Conservation (phyloP, 2,329 filamentous ascomycete genomes). For the Raffaelea arxii region DNA sequence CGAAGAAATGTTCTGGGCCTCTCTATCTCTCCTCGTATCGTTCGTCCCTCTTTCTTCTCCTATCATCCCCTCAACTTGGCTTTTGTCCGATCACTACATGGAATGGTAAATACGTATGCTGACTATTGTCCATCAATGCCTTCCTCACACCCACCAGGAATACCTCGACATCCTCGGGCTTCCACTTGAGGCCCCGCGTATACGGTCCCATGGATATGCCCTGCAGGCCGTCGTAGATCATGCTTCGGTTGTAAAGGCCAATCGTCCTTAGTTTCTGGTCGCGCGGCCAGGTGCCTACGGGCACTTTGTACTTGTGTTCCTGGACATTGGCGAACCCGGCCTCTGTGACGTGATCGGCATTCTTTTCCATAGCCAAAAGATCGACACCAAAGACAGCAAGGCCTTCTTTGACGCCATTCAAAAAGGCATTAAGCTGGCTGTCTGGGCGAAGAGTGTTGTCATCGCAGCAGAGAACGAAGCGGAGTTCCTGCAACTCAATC, state of each 20-base stretch:
- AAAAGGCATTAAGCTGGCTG: conserved; percentile 17
- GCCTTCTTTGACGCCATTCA: conserved; percentile 4
- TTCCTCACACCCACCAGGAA: conserved; percentile 13
- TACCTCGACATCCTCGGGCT: conserved; percentile 15
- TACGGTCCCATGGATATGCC: conserved; percentile 17
- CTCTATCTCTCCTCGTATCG: no score
- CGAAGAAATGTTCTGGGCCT: no score
- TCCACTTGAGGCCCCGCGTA: conserved; percentile 16
- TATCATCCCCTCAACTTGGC: no score
- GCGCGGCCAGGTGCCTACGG: conserved; percentile 23
- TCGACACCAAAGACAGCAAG: conserved; percentile 17
- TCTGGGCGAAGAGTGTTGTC: conserved; percentile 21
- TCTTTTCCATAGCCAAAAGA: conserved; percentile 14
- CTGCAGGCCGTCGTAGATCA: conserved; percentile 16
- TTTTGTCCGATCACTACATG: background rate
- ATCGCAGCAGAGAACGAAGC: conserved; percentile 13
- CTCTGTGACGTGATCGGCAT: conserved; percentile 19
- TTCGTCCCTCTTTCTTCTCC: no score
- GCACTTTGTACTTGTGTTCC: conserved; percentile 20
- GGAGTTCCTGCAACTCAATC: conserved; percentile 27
- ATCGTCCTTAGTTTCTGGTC: conserved; percentile 15
- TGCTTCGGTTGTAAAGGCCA: conserved; percentile 17
- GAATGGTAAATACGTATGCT: background rate
- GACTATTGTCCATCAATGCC: conserved; percentile 9
- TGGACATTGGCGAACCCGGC: conserved; percentile 24